phyloP scores from a whole-genome alignment of 1,139 yeast species.

The Yamadazyma trypodendri region DNA sequence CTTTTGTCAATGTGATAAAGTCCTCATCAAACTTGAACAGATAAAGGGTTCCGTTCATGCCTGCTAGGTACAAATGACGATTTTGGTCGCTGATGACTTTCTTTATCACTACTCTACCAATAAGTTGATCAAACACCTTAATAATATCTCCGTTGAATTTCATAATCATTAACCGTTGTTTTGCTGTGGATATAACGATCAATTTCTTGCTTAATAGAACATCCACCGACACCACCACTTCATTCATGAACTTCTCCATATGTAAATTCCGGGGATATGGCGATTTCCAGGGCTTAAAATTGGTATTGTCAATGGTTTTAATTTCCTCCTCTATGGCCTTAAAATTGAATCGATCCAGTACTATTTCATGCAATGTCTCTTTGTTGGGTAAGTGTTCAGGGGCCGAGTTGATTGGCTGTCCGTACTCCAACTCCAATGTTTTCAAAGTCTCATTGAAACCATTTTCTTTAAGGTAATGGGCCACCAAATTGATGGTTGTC shows the following conservation, averaged over 20 bases:
- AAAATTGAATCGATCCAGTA: conserved; percentile 49
- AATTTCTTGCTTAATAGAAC: conserved; percentile 10
- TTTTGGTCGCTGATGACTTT: conserved; percentile 23
- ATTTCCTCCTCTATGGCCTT: conserved; percentile 18
- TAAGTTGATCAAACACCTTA: conserved; percentile 12
- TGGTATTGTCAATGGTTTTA: conserved; percentile 13
- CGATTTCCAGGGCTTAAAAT: conserved; percentile 27
- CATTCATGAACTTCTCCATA: conserved; percentile 19
- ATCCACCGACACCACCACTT: conserved; percentile 15
- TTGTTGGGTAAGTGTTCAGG: conserved; percentile 18
- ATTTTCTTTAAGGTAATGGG: conserved; percentile 52
- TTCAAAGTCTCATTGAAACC: conserved; percentile 46
- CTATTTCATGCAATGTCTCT: conserved; percentile 51
- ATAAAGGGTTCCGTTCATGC: conserved; percentile 38
- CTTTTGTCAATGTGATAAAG: conserved; percentile 9
- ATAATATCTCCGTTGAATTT: conserved; percentile 18
- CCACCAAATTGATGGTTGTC: conserved; percentile 41
- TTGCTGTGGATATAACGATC: conserved; percentile 26
- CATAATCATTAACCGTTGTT: conserved; percentile 22
- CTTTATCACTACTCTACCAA: conserved; percentile 30
- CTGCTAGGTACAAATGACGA: conserved; percentile 26
- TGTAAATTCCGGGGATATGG: conserved; percentile 35
- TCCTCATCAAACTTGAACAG: conserved; percentile 13
- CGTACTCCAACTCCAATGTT: conserved; percentile 48
- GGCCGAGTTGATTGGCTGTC: conserved; percentile 27